These are phyloP conservation scores for Panaeolus papilionaceus DNA, from an alignment of 768 basidiomycete species.

Conservation along the genomic window DNA sequence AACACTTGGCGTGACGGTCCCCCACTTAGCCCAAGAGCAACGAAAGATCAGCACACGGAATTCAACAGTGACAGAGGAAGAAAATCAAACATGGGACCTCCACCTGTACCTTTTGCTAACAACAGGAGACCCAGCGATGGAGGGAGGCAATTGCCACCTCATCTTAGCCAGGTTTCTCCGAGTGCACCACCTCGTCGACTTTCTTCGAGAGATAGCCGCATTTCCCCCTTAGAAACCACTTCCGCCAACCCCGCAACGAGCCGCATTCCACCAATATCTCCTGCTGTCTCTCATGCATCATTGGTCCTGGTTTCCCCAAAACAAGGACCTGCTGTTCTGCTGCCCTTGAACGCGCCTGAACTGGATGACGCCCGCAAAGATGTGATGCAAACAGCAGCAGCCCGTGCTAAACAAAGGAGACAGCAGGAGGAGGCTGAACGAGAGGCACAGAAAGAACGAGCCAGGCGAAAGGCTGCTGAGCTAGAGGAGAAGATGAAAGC, in stretches of 20 bases:
- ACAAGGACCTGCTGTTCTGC: constrained; percentile 32
- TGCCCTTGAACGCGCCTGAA: constrained; percentile 47
- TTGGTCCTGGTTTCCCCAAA: constrained; percentile 43
- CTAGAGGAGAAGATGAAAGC: constrained; percentile 71
- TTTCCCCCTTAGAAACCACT: constrained; percentile 41
- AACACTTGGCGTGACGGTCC: constrained; percentile 42
- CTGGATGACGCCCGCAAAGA: constrained; percentile 75
- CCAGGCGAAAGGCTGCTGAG: constrained; percentile 79
- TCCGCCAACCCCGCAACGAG: constrained; percentile 33
- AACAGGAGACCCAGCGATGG: constrained; percentile 41
- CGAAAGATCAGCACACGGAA: constrained; percentile 41
- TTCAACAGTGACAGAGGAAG: constrained; percentile 40
- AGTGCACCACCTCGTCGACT: constrained; percentile 40
- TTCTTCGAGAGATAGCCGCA: constrained; percentile 50
- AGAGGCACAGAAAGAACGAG: constrained; percentile 81
- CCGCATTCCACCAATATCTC: constrained; percentile 49
- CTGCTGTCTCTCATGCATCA: constrained; percentile 49
- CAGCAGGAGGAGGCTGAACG: constrained; percentile 86
- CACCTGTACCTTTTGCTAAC: constrained; percentile 47
- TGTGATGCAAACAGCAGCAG: constrained; percentile 85
- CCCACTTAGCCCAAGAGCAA: constrained; percentile 43
- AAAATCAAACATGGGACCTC: constrained; percentile 58
- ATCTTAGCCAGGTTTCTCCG: constrained; percentile 48
- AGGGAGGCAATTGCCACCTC: constrained; percentile 64
- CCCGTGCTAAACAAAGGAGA: constrained; percentile 78